Evolutionary conservation across 345 rosid genomes (phyloP), one percentile per base, ranked within the genome.

Genomic region (Anastatica hierochuntica): DNA sequence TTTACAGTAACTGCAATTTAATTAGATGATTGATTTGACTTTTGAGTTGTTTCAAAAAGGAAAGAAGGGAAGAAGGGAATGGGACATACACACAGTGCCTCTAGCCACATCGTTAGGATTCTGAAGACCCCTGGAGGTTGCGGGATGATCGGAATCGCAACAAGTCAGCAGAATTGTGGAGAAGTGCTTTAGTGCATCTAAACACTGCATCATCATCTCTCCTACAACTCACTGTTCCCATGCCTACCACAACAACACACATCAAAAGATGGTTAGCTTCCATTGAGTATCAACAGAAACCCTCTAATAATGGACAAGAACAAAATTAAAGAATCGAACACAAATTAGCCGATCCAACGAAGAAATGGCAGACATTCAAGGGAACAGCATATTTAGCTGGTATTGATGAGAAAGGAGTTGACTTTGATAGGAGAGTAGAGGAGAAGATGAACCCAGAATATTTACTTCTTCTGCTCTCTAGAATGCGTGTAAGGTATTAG

Each of bases 1-100:
- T 87, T 89, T 43, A 85, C 84, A 60, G 85, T 81, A 66, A 89
- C 95, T 89, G 84, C 75, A 70, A 14, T 64, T 13, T 11, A n/a
- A n/a, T 15, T 31, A 50, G 21, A 20, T 15, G 29, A 39, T 27
- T 51, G 50, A 23, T 10, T 17, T 7, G 21, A 37, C 23, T 49
- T 14, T 39, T 13, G 43, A 58, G 19, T n/a, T n/a, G n/a, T n/a
- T n/a, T n/a, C n/a, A n/a, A n/a, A 20, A 10, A 21, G 5, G 33
- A 3, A 8, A 4, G 9, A 29, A 29, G 8, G 29, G 49, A 26
- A 14, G 10, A 3, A 24, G 45, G n/a, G 10, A 5, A 23, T 34
- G 14, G 21, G 14, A 74, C 92, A 47, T 81, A 83, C 92, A 86
- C 37, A 83, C 82, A 33, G 95, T 83, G 73, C 76, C 84, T 68